Percentiles rank a stretch among this genome's conserved stretches.
phyloP scores from a whole-genome alignment of 1,284 basidiomycete genomes.

The Ganoderma sp. region DNA sequence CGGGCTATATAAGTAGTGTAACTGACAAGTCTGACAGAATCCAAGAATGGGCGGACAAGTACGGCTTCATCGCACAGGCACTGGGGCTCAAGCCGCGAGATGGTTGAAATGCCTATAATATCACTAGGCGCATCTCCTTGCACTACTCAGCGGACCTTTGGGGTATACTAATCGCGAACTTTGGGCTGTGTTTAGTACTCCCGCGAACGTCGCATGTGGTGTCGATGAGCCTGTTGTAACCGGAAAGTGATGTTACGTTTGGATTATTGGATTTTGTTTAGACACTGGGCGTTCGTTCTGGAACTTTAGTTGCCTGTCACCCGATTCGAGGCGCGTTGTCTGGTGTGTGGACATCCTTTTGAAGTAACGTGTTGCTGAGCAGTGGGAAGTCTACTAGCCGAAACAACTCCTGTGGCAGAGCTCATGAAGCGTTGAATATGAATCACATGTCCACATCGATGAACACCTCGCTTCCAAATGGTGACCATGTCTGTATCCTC shows the following conservation, averaged over 20 bases:
- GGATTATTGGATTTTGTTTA: neutral
- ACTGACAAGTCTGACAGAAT: conserved; percentile 53
- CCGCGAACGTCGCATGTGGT: neutral
- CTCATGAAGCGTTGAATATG: neutral
- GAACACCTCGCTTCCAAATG: neutral
- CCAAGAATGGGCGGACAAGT: conserved; percentile 76
- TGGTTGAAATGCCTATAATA: conserved; percentile 10
- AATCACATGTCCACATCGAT: neutral
- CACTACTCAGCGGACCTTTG: neutral
- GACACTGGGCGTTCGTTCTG: neutral
- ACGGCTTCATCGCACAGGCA: conserved; percentile 74
- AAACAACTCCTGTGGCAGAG: neutral
- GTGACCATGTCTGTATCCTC: neutral
- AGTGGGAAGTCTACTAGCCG: neutral
- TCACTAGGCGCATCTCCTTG: neutral
- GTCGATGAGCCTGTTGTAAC: conserved; percentile 18
- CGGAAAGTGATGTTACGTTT: conserved; percentile 2
- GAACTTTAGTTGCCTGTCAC: neutral
- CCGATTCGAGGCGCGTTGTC: neutral
- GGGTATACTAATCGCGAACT: conserved; percentile 8
- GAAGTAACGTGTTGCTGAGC: neutral
- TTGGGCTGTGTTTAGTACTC: conserved; percentile 3
- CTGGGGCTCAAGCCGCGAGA: conserved; percentile 50
- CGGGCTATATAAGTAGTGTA: neutral
- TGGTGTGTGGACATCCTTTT: neutral